Evolutionary conservation across 1,139 yeast genomes (phyloP).

Genomic region (Yamadazyma taylorii): DNA sequence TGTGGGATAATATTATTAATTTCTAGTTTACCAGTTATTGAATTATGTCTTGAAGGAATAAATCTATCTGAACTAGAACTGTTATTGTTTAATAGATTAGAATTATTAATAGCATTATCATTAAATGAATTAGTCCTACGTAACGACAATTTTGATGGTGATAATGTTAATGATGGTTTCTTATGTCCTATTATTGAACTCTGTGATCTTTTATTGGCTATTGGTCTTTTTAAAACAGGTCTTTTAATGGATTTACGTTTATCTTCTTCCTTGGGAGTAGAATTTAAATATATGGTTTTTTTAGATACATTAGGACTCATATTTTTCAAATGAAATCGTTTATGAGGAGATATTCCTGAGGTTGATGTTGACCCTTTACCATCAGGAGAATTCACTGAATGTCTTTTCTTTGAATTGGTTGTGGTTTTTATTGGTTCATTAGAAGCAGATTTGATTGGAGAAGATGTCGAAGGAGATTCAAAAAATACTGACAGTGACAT

Average conservation of each 20-base stretch:
- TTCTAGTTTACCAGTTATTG: constrained; percentile 38
- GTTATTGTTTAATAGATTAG: constrained; percentile 2
- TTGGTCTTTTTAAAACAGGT: constrained; percentile 20
- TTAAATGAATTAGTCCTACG: constrained; percentile 39
- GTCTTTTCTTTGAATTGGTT: constrained; percentile 3
- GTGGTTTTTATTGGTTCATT: not conserved
- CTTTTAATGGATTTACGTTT: constrained; percentile 11
- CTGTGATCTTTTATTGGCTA: constrained; percentile 14
- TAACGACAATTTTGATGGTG: constrained; percentile 21
- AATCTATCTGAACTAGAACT: constrained; percentile 34
- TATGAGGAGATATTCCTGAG: constrained; percentile 23
- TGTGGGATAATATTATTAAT: constrained; percentile 34
- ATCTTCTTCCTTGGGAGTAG: constrained; percentile 13
- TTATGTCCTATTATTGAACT: constrained; percentile 10
- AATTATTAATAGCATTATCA: constrained; percentile 12
- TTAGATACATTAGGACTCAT: constrained; percentile 46
- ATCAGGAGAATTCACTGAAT: constrained; percentile 6
- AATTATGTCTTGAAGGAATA: constrained; percentile 47
- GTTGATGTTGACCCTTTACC: constrained; percentile 7
- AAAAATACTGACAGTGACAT: constrained; percentile 4
- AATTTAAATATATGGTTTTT: constrained; percentile 27
- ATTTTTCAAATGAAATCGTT: constrained; percentile 33
- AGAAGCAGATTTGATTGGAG: constrained; percentile 7
- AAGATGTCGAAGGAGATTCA: constrained; percentile 13
- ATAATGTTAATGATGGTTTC: constrained; percentile 13